Conservation (phyloP, 2,329 filamentous ascomycete species). For the Fusarium marasasianum region DNA sequence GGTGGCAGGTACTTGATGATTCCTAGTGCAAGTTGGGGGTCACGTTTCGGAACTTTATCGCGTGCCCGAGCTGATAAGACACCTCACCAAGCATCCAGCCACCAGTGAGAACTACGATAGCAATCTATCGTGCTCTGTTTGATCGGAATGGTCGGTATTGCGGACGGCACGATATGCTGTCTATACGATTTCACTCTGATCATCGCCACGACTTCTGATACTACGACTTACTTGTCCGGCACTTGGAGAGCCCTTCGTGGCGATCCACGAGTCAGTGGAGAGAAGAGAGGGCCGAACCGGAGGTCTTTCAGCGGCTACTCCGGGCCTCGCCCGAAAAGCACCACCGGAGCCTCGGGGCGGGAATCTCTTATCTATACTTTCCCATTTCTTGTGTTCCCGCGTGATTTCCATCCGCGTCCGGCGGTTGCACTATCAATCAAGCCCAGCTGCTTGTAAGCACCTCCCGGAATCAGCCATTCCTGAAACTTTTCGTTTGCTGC, state of each 20-base stretch:
- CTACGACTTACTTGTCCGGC: background rate
- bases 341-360: conserved; percentile 17
- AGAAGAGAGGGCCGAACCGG: conserved; percentile 24
- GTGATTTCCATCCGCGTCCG: conserved; percentile 16
- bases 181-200: background rate
- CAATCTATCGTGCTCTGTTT: conserved; percentile 7
- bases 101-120: conserved; percentile 11
- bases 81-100: conserved; percentile 3
- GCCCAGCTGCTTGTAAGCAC: background rate
- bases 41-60: conserved; percentile 19
- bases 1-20: conserved; percentile 13
- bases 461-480: conserved; percentile 10
- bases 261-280: conserved; percentile 26
- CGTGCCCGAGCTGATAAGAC: conserved; percentile 32
- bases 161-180: background rate
- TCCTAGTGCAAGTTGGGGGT: conserved; percentile 14
- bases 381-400: background rate
- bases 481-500: conserved; percentile 1
- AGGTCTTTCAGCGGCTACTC: conserved; percentile 27
- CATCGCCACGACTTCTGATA: background rate
- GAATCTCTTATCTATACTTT: conserved; percentile 33
- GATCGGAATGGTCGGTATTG: background rate
- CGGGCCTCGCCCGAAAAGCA: conserved; percentile 26
- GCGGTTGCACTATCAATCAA: conserved; percentile 16
- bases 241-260: background rate